phyloP scores from a whole-genome alignment of 495 filamentous ascomycete species.

The Tuber umbilicatum region DNA sequence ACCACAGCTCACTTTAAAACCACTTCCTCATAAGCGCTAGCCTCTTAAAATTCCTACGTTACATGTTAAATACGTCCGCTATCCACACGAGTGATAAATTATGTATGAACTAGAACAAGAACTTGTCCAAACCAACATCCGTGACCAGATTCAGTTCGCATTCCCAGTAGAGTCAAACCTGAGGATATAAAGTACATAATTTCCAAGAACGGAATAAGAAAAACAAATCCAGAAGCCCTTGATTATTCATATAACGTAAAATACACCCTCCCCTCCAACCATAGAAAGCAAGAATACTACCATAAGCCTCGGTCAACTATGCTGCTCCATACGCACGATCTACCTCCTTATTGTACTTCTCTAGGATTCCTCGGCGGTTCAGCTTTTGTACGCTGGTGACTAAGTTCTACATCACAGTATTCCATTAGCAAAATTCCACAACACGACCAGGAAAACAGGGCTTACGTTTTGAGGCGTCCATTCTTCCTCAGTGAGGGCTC shows the following conservation, averaged over 20 bases:
- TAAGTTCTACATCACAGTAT: conserved; percentile 50
- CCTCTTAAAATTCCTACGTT: background rate
- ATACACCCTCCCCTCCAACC: background rate
- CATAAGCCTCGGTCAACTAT: background rate
- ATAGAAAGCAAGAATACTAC: background rate
- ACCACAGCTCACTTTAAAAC: background rate
- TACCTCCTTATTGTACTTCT: conserved; percentile 62
- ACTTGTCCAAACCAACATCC: background rate
- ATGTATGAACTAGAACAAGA: background rate
- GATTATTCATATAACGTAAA: background rate
- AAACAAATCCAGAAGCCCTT: background rate
- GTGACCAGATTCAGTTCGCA: background rate
- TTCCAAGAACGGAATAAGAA: background rate
- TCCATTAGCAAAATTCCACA: background rate
- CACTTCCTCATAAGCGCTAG: background rate
- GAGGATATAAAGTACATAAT: background rate
- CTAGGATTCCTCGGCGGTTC: conserved; percentile 60
- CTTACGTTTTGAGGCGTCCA: conserved; percentile 96
- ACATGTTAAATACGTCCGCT: background rate
- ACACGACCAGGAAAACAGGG: conserved; percentile 1
- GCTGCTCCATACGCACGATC: conserved; percentile 51
- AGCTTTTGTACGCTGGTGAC: conserved; percentile 72
- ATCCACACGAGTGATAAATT: background rate
- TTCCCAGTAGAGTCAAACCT: background rate
- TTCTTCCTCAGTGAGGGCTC: conserved; percentile 88